Percentiles rank a stretch among this genome's conserved stretches.
These are phyloP conservation scores for Knoxia roxburghii DNA, from an alignment of 257 asterid species.

Conservation along the genomic window DNA sequence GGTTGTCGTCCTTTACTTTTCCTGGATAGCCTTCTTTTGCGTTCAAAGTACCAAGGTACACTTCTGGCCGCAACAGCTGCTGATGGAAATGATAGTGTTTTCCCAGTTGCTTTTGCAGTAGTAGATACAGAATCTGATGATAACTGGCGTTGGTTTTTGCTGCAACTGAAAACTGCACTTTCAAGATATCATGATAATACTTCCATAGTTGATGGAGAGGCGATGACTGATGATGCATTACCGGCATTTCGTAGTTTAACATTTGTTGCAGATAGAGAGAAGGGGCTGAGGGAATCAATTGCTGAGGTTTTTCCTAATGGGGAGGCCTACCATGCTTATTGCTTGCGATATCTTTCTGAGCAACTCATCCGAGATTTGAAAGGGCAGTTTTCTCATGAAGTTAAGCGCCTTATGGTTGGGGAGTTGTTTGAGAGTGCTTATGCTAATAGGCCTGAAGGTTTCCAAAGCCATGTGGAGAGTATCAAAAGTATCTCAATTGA, in stretches of 20 bases:
- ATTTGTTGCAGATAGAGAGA: slow-evolving; percentile 82
- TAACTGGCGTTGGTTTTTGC: slow-evolving; percentile 90
- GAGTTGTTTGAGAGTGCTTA: slow-evolving; percentile 73
- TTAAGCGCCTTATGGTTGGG: slow-evolving; percentile 73
- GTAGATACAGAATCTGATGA: slow-evolving; percentile 85
- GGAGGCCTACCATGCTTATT: slow-evolving; percentile 75
- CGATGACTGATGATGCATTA: slow-evolving; percentile 34
- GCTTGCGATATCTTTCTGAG: slow-evolving; percentile 75
- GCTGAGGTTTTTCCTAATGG: slow-evolving; percentile 59
- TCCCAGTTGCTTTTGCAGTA: slow-evolving; percentile 92
- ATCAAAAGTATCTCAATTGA: slow-evolving; percentile 67
- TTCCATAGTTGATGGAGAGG: slow-evolving; percentile 62
- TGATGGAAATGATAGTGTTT: slow-evolving; percentile 77
- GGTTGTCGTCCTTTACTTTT: slow-evolving; percentile 95
- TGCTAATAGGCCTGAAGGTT: slow-evolving; percentile 61
- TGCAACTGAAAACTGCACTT: slow-evolving; percentile 70
- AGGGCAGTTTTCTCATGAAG: slow-evolving; percentile 85
- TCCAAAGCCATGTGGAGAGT: slow-evolving; percentile 63
- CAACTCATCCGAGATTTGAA: slow-evolving; percentile 71
- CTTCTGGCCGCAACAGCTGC: slow-evolving; percentile 90
- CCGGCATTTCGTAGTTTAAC: slow-evolving; percentile 57
- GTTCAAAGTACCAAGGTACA: slow-evolving; percentile 92
- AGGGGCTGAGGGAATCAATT: slow-evolving; percentile 74
- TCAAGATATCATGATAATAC: slow-evolving; percentile 57
- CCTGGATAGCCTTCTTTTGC: slow-evolving; percentile 72